A percentile compares a stretch with the other conserved stretches of the same genome.
Conservation (phyloP, 2,329 filamentous ascomycete genomes). For the Pseudonectria buxi region DNA sequence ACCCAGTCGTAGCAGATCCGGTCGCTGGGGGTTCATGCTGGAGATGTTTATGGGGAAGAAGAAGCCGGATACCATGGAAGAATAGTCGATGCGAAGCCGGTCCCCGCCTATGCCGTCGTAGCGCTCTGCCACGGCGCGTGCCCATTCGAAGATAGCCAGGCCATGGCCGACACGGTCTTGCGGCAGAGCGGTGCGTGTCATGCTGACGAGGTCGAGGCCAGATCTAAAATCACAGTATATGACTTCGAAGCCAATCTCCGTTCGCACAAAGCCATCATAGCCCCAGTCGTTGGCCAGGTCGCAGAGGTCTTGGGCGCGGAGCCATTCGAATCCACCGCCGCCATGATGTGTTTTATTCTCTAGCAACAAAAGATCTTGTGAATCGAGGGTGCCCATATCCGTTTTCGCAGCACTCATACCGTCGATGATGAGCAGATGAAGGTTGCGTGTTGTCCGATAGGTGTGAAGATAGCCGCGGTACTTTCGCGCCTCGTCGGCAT, state of each 20-base stretch:
- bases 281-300: constrained; percentile 44
- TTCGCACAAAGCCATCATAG: constrained; percentile 59
- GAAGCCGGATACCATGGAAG: constrained; percentile 43
- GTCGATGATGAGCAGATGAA: constrained; percentile 62
- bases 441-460: constrained; percentile 50
- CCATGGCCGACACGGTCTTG: constrained; percentile 11
- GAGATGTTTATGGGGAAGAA: constrained; percentile 46
- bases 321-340: constrained; percentile 29
- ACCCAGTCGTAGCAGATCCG: constrained; percentile 28
- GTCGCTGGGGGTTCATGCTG: constrained; percentile 29
- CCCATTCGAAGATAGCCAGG: constrained; percentile 33
- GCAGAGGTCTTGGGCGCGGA: constrained; percentile 51
- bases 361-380: constrained; percentile 56
- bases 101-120: constrained; percentile 40
- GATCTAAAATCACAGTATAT: constrained; percentile 57
- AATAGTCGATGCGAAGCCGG: constrained; percentile 39
- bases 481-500: constrained; percentile 1
- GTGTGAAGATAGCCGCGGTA: constrained; percentile 57
- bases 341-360: constrained; percentile 23
- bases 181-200: constrained; percentile 19
- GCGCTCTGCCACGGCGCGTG: constrained; percentile 35
- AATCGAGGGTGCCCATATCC: constrained; percentile 58
- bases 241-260: constrained; percentile 65
- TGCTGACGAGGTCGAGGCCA: constrained; percentile 32
- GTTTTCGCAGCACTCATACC: constrained; percentile 64